Conservation (phyloP, 148 eudicot species). For the Vaccinium macrocarpon region DNA sequence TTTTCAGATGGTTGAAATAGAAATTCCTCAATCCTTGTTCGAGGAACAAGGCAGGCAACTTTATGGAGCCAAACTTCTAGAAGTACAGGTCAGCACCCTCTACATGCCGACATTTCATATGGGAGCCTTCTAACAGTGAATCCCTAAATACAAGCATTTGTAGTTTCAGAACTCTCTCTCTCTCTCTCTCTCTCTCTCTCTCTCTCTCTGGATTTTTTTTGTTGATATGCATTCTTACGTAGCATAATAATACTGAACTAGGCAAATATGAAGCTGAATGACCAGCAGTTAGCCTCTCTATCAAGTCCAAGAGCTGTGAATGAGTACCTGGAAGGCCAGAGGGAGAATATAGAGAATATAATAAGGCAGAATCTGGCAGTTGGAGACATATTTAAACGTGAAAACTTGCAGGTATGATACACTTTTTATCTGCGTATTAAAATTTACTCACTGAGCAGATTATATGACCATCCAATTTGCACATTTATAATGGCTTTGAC, state of each 20-base stretch:
- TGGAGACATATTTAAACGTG: slow-evolving; percentile 90
- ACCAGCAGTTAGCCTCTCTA: slow-evolving; percentile 73
- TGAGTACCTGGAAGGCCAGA: slow-evolving; percentile 70
- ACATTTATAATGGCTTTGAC: not conserved
- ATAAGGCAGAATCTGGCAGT: slow-evolving; percentile 91
- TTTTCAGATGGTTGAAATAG: slow-evolving; percentile 81
- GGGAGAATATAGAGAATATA: slow-evolving; percentile 60
- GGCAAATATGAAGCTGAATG: slow-evolving; percentile 77
- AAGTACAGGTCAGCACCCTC: slow-evolving; percentile 66
- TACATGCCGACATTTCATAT: not conserved
- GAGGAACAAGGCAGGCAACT: slow-evolving; percentile 97
- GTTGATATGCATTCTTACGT: slow-evolving; percentile 7
- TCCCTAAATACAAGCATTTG: not conserved
- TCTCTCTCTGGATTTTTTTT: not conserved
- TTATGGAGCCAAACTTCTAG: slow-evolving; percentile 78
- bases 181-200: not conserved
- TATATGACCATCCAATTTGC: not conserved
- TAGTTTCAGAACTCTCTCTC: not conserved
- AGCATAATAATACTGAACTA: slow-evolving; percentile 19
- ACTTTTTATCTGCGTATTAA: not conserved
- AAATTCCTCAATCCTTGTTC: slow-evolving; percentile 80
- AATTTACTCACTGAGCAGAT: not conserved
- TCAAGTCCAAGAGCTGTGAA: slow-evolving; percentile 73
- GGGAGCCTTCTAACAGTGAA: not conserved
- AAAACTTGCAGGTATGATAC: slow-evolving; percentile 65